These are phyloP conservation scores for Hordeum marinum DNA, from an alignment of 176 grass and related monocot genomes.

Conservation along the genomic window DNA sequence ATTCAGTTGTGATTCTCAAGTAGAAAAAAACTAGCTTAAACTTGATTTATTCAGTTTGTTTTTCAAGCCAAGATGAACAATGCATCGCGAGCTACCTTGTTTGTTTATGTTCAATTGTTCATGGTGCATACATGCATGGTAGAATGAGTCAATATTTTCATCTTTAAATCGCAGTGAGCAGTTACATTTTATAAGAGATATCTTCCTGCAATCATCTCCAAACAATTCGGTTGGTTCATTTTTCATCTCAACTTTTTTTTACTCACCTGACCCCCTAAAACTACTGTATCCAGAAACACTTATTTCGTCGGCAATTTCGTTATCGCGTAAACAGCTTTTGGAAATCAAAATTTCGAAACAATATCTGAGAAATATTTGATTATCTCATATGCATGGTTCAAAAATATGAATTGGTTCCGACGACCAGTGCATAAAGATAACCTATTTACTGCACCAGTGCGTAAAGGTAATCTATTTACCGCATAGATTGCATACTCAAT, in stretches of 20 bases:
- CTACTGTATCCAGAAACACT: too few relatives aligned
- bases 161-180: background rate
- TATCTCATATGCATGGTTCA: too few relatives aligned
- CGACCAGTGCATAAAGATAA: too few relatives aligned
- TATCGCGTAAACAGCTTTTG: too few relatives aligned
- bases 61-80: background rate
- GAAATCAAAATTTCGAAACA: too few relatives aligned
- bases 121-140: background rate
- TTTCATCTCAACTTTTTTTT: background rate
- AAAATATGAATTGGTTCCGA: too few relatives aligned
- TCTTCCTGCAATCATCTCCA: background rate
- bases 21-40: slow-evolving; percentile 31
- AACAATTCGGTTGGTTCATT: background rate
- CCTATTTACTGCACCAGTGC: too few relatives aligned
- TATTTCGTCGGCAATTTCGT: too few relatives aligned
- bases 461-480: too few relatives aligned
- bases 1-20: background rate
- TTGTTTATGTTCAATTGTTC: background rate
- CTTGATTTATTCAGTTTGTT: background rate
- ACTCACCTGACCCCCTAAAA: background rate
- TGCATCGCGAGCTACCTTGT: background rate
- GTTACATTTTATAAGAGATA: too few relatives aligned
- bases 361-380: too few relatives aligned
- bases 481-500: too few relatives aligned
- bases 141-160: background rate